Conservation (phyloP, 352 stramenopile genomes). For the Phytophthora meadii region DNA sequence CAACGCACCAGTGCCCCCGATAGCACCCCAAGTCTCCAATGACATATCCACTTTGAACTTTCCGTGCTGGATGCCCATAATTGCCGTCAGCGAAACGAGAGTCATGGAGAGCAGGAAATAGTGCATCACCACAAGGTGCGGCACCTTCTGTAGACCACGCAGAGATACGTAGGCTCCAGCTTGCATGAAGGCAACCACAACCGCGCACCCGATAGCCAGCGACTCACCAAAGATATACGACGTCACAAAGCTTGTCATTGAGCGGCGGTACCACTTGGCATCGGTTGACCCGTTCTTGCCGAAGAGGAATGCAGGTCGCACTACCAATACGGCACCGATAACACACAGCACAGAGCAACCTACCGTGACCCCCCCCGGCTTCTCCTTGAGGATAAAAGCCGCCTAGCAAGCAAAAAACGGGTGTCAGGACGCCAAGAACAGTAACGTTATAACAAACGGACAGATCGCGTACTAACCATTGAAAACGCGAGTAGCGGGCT, state of each 20-base stretch:
- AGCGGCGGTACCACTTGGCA: constrained; percentile 28
- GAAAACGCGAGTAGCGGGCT: constrained; percentile 71
- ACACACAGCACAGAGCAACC: constrained; percentile 51
- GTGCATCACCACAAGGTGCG: constrained; percentile 68
- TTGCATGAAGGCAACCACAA: constrained; percentile 41
- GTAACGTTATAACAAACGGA: not conserved
- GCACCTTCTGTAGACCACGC: constrained; percentile 50
- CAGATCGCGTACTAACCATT: constrained; percentile 36
- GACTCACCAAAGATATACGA: constrained; percentile 38
- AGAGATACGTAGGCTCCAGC: constrained; percentile 53
- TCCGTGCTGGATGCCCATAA: constrained; percentile 40
- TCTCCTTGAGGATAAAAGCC: constrained; percentile 48
- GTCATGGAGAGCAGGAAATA: constrained; percentile 61
- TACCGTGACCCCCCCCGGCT: constrained; percentile 41
- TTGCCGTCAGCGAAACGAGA: constrained; percentile 40
- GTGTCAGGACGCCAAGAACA: constrained; percentile 1
- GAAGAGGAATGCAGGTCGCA: constrained; percentile 58
- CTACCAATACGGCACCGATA: constrained; percentile 51
- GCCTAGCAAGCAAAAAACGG: constrained; percentile 31
- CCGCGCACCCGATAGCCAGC: constrained; percentile 37
- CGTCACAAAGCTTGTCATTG: constrained; percentile 35
- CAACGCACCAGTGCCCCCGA: constrained; percentile 48
- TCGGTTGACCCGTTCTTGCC: constrained; percentile 39
- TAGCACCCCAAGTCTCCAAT: constrained; percentile 31
- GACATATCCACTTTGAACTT: constrained; percentile 33